phyloP scores from a whole-genome alignment of 2,329 filamentous ascomycete genomes.

The Hypomyces rosellus region DNA sequence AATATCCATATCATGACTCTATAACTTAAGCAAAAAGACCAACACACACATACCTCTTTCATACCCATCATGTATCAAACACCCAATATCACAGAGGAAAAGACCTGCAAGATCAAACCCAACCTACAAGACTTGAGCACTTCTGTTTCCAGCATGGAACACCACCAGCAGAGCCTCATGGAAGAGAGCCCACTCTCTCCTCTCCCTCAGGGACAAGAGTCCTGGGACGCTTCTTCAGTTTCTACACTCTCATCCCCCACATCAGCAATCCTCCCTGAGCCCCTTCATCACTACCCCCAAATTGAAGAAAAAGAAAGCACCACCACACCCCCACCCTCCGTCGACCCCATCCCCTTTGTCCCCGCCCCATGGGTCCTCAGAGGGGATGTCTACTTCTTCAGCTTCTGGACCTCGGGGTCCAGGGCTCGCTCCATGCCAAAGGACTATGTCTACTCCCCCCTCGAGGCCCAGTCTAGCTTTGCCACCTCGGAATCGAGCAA shows the following conservation, averaged over 20 bases:
- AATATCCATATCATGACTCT: neutral
- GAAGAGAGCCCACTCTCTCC: slow-evolving; percentile 1
- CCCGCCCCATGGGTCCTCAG: slow-evolving; percentile 39
- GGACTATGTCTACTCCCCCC: slow-evolving; percentile 37
- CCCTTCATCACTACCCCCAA: neutral
- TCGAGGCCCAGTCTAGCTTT: slow-evolving; percentile 38
- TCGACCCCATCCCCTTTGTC: slow-evolving; percentile 17
- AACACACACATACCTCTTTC: neutral
- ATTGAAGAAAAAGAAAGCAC: no score
- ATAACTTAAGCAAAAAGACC: neutral
- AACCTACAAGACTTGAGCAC: slow-evolving; percentile 5
- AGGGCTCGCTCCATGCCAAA: slow-evolving; percentile 27
- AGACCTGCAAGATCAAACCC: neutral
- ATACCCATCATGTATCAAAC: neutral
- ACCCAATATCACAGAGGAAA: neutral
- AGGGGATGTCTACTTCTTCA: slow-evolving; percentile 38
- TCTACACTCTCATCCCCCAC: slow-evolving; percentile 5
- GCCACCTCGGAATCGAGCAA: slow-evolving; percentile 23
- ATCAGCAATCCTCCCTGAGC: slow-evolving; percentile 2
- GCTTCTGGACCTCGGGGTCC: slow-evolving; percentile 31
- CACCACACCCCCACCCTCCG: neutral
- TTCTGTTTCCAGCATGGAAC: neutral
- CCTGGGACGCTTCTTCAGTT: slow-evolving; percentile 1
- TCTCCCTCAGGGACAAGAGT: slow-evolving; percentile 5
- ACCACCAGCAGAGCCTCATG: neutral